Conservation (phyloP, 345 rosid genomes). For the Reutealis trisperma region DNA sequence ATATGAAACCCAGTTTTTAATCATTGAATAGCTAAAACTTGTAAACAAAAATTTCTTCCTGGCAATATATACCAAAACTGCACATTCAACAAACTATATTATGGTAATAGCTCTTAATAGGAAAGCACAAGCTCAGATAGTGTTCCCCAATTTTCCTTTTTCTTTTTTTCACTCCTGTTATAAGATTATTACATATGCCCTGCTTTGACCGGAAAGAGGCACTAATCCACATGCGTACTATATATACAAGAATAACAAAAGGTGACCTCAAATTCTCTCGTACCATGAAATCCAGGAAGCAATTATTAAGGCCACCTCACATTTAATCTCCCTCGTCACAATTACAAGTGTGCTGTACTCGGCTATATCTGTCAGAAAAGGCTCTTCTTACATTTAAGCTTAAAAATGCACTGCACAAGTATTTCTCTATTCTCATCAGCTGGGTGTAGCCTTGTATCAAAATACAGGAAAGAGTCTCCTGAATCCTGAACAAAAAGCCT, state of each 20-base stretch:
- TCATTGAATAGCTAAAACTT: neutral
- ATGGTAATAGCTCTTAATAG: no score
- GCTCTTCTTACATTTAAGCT: neutral
- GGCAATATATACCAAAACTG: no score
- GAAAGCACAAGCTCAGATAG: no score
- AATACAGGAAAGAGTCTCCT: neutral
- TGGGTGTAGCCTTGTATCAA: neutral
- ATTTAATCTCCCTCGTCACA: neutral
- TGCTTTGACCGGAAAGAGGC: neutral
- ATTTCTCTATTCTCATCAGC: neutral
- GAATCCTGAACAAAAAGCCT: neutral
- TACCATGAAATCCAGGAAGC: neutral
- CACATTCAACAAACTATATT: no score
- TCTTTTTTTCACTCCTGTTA: no score
- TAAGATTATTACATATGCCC: no score
- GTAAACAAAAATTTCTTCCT: no score
- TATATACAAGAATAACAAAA: no score
- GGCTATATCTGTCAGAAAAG: neutral
- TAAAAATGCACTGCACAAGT: neutral
- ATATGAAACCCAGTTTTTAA: neutral
- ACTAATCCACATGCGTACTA: neutral
- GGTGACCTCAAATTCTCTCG: no score
- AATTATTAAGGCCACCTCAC: neutral
- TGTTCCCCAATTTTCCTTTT: no score
- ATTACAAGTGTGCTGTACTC: neutral